Conservation (phyloP, 1,139 yeast species). For the Saccharomycopsis hybrid region DNA sequence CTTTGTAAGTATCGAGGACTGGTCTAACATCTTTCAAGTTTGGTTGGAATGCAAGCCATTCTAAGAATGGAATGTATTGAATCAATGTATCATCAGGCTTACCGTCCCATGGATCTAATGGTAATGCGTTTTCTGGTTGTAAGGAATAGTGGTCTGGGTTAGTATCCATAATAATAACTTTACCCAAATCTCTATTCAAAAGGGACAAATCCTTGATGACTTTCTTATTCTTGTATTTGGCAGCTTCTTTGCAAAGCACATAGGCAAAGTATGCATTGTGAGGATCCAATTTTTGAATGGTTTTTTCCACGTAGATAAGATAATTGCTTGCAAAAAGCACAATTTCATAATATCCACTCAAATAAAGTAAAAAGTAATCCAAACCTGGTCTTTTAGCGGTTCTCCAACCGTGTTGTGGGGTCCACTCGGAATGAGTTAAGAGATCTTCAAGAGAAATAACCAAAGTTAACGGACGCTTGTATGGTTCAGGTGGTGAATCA, state of each 20-base stretch:
- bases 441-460: conserved; percentile 87
- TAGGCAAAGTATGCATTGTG: conserved; percentile 83
- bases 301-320: conserved; percentile 78
- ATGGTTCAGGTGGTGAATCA: conserved; percentile 84
- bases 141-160: conserved; percentile 64
- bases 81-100: conserved; percentile 72
- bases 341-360: conserved; percentile 92
- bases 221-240: conserved; percentile 82
- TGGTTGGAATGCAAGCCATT: conserved; percentile 89
- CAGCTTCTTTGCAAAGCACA: conserved; percentile 85
- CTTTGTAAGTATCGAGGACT: conserved; percentile 64
- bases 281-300: conserved; percentile 87
- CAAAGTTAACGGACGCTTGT: conserved; percentile 86
- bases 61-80: conserved; percentile 83
- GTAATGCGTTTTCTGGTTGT: conserved; percentile 91
- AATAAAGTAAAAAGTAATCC: conserved; percentile 90
- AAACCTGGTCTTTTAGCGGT: conserved; percentile 98
- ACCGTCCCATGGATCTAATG: conserved; percentile 84
- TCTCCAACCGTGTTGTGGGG: conserved; percentile 91
- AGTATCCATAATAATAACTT: conserved; percentile 74
- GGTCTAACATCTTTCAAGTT: conserved; percentile 90
- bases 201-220: conserved; percentile 79
- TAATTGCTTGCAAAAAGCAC: conserved; percentile 84
- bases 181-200: conserved; percentile 83
- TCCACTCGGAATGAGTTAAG: conserved; percentile 88